Percentiles rank a stretch among this genome's conserved stretches.
Conservation (phyloP, 2,329 filamentous ascomycete genomes). For the Coniochaeta sp. region DNA sequence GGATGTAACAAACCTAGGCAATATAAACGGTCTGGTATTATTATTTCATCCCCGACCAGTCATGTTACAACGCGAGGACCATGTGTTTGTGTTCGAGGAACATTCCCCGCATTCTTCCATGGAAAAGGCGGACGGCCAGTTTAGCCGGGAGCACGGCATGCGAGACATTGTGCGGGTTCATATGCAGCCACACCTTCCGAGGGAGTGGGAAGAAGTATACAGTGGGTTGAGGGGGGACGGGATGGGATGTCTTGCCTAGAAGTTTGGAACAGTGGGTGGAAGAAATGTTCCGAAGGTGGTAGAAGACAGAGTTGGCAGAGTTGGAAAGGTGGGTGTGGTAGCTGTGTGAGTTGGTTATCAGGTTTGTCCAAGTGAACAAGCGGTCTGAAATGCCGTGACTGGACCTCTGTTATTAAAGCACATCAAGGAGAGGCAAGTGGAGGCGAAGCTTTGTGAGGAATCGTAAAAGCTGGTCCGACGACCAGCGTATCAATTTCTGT, state of each 20-base stretch:
- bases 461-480: not conserved
- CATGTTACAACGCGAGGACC: not conserved
- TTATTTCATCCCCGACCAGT: too few relatives aligned
- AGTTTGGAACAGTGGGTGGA: too few relatives aligned
- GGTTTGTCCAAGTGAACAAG: too few relatives aligned
- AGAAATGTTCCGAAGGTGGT: not conserved
- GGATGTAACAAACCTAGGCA: not conserved
- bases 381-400: too few relatives aligned
- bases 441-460: not conserved
- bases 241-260: too few relatives aligned
- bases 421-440: too few relatives aligned
- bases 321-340: not conserved
- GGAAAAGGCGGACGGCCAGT: not conserved
- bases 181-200: not conserved
- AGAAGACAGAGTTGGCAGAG: not conserved
- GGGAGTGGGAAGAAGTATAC: not conserved
- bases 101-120: not conserved
- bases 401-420: too few relatives aligned
- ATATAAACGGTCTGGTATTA: not conserved
- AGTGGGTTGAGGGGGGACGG: too few relatives aligned
- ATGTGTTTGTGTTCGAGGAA: not conserved
- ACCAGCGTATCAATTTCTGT: constrained; percentile 1
- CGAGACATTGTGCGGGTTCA: not conserved
- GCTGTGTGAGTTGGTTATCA: too few relatives aligned
- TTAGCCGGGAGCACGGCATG: not conserved